These are phyloP conservation scores for Geotrichum armillariae DNA, from an alignment of 1,139 yeast species.

Conservation along the genomic window DNA sequence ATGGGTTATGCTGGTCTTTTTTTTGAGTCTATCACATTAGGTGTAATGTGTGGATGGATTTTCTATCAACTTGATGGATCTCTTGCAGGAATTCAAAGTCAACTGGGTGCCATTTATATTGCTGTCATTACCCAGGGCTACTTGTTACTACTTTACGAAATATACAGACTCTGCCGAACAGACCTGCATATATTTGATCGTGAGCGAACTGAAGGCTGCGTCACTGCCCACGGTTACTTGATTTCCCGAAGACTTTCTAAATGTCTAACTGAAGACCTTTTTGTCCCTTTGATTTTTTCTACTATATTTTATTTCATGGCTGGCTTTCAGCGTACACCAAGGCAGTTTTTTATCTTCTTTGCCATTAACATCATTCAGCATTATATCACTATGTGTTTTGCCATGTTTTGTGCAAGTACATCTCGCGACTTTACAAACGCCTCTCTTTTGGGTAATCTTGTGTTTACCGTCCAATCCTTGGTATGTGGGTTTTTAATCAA, in stretches of 20 bases:
- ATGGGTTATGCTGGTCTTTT: constrained; percentile 55
- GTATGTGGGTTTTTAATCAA: constrained; percentile 83
- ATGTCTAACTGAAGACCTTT: constrained; percentile 66
- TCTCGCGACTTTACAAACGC: constrained; percentile 67
- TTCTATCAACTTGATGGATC: constrained; percentile 65
- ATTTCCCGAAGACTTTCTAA: constrained; percentile 68
- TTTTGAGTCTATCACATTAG: constrained; percentile 58
- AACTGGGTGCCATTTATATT: constrained; percentile 63
- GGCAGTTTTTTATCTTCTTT: constrained; percentile 62
- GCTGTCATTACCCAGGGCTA: constrained; percentile 69
- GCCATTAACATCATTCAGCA: constrained; percentile 58
- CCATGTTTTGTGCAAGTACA: constrained; percentile 57
- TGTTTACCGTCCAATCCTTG: constrained; percentile 71
- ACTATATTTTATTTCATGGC: constrained; percentile 71
- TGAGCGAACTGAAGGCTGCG: constrained; percentile 71
- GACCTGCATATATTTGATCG: constrained; percentile 73
- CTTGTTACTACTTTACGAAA: constrained; percentile 66
- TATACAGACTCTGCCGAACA: constrained; percentile 65
- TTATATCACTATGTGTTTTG: constrained; percentile 55
- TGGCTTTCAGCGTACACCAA: constrained; percentile 55
- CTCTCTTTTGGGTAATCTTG: constrained; percentile 59
- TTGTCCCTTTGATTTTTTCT: constrained; percentile 60
- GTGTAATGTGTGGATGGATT: constrained; percentile 71
- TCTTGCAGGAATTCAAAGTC: constrained; percentile 66
- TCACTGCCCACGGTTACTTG: constrained; percentile 66